Evolutionary conservation across 148 eudicot species (phyloP), one percentile per base, ranked within the genome.

Genomic region (Silene latifolia): DNA sequence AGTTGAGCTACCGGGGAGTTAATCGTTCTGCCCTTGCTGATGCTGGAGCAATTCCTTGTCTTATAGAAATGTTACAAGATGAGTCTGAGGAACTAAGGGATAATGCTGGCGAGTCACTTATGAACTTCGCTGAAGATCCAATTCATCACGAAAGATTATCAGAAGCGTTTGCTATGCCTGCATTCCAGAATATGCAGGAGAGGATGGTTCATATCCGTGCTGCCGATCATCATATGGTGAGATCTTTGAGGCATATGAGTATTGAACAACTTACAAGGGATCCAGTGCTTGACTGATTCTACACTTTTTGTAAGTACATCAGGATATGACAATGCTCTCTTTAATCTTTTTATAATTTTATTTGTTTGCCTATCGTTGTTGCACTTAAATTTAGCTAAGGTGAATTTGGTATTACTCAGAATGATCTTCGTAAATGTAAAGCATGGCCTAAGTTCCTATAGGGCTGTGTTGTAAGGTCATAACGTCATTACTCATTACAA

Each of bases 41-140:
- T 72, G 82, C 76, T 53, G 91, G 87, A 61, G 87, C 82, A 8
- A 84, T 88, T 29, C 82, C 77, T 4, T 66, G 75, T 69, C 84
- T 88, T 67, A 74, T 86, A 44, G 86, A 82, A 23, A 76, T 82
- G 82, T 62, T 88, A 76, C 80, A 76, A 35, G 86, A 74, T 72
- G 91, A 86, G 77, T 82, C 85, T 8, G 91, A 82, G 73, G 91
- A 82, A 71, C 53, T 82, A 59, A 84, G 80, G 65, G 89, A 88
- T 64, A 84, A 84, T 81, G 89, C 85, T 70, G 87, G 85, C 3
- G 89, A 86, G 58, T 79, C 89, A 13, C 83, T 88, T 2, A 76
- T 83, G 39, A 82, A 82, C 44, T 83, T 86, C 61, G 81, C 83
- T 8, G 79, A 79, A 64, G 86, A 88, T 72, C 86, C 82, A 6